These are phyloP conservation scores for Sequoiadendron giganteum DNA, from an alignment of 75 land plant species.

Conservation along the genomic window DNA sequence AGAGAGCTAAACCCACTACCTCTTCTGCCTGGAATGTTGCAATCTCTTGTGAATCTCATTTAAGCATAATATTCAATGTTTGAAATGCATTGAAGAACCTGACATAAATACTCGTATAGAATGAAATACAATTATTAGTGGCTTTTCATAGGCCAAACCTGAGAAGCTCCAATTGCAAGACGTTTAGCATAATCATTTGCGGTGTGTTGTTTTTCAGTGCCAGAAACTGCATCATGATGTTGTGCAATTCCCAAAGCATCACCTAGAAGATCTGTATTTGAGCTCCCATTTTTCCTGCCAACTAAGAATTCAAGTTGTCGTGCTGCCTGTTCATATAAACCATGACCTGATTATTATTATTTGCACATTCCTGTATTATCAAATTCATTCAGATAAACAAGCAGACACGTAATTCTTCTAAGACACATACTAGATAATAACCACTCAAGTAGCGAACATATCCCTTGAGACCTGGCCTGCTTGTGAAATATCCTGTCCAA, in stretches of 20 bases:
- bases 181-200: constrained; percentile 81
- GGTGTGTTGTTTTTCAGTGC: constrained; percentile 73
- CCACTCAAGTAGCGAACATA: constrained; percentile 69
- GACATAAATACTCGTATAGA: constrained; percentile 13
- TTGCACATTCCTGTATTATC: too few species aligned
- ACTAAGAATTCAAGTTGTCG: constrained; percentile 65
- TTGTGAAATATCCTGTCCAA: constrained; percentile 84
- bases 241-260: constrained; percentile 75
- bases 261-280: constrained; percentile 46
- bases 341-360: constrained; percentile 23
- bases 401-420: not conserved
- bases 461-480: constrained; percentile 68
- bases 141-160: constrained; percentile 32
- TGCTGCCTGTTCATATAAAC: constrained; percentile 44
- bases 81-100: constrained; percentile 30
- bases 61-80: constrained; percentile 11
- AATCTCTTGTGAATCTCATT: constrained; percentile 5
- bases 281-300: constrained; percentile 34
- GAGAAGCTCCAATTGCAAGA: constrained; percentile 50
- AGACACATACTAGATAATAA: constrained; percentile 52
- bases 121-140: constrained; percentile 7
- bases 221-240: constrained; percentile 84
- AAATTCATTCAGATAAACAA: not conserved
- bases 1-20: constrained; percentile 48
- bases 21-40: constrained; percentile 50